Conservation (phyloP, 2,329 filamentous ascomycete species). For the Exophiala alcalophila region DNA sequence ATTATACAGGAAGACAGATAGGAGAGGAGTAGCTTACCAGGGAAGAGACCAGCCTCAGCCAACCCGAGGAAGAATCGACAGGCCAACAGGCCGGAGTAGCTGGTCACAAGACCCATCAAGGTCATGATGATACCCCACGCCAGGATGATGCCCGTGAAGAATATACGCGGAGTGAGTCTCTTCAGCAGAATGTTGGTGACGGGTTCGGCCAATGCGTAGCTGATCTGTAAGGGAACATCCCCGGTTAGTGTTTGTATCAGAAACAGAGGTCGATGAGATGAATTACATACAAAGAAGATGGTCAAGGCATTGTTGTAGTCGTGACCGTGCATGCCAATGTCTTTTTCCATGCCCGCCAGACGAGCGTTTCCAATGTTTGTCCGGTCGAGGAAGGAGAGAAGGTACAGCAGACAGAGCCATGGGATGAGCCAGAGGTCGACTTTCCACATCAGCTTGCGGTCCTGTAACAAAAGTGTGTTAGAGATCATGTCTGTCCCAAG, state of each 20-base stretch:
- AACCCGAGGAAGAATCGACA: conserved; percentile 50
- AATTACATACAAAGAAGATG: conserved; percentile 52
- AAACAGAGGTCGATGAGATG: not conserved
- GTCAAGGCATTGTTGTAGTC: conserved; percentile 54
- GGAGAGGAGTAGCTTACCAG: conserved; percentile 35
- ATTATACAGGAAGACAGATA: conserved; percentile 41
- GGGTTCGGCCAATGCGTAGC: conserved; percentile 72
- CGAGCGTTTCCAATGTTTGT: conserved; percentile 39
- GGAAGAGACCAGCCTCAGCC: conserved; percentile 52
- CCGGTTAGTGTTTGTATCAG: conserved; percentile 38
- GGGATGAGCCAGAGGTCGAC: conserved; percentile 26
- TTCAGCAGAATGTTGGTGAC: conserved; percentile 79
- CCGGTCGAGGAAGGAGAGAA: conserved; percentile 36
- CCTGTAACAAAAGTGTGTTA: conserved; percentile 33
- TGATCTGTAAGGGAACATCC: conserved; percentile 72
- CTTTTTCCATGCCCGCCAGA: conserved; percentile 32
- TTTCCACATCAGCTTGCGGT: conserved; percentile 40
- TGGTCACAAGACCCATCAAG: conserved; percentile 33
- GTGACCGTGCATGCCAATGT: conserved; percentile 30
- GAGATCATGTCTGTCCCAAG: not conserved
- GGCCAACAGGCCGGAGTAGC: conserved; percentile 44
- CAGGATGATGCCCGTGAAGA: conserved; percentile 75
- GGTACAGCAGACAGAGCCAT: conserved; percentile 30
- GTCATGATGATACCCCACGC: conserved; percentile 49
- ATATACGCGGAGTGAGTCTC: conserved; percentile 69